Evolutionary conservation across 441 rosid genomes (phyloP).

Genomic region (Omphalea diandra): DNA sequence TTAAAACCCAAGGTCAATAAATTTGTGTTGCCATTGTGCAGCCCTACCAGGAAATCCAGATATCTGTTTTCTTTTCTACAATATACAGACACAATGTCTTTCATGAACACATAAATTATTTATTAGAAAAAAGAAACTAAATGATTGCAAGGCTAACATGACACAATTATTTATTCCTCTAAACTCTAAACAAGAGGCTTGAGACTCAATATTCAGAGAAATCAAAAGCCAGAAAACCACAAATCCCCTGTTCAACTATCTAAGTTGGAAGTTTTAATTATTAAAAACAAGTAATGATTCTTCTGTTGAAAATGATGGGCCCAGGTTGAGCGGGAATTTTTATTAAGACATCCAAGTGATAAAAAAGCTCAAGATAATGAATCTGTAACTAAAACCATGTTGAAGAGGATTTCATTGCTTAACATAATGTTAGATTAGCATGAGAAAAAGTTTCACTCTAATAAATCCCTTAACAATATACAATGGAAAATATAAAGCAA

Average conservation of each 20-base stretch:
- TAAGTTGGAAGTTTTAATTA: background rate
- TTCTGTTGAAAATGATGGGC: background rate
- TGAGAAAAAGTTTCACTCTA: background rate
- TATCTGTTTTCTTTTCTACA: background rate
- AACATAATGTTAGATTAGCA: background rate
- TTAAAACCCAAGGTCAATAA: background rate
- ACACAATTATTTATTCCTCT: background rate
- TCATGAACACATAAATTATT: too few species aligned
- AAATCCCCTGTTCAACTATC: background rate
- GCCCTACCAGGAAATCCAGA: background rate
- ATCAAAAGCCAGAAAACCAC: background rate
- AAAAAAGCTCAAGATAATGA: background rate
- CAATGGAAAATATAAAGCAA: constrained; percentile 33
- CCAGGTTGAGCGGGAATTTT: background rate
- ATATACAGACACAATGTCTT: too few species aligned
- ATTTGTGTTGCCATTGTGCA: background rate
- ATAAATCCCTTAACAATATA: constrained; percentile 8
- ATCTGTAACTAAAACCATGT: background rate
- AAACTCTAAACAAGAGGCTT: too few species aligned
- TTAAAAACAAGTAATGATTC: background rate
- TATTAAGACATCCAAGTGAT: background rate
- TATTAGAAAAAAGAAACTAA: background rate
- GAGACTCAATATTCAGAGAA: background rate
- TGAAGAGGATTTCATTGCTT: background rate
- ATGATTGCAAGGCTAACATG: background rate